Evolutionary conservation across 2,329 filamentous ascomycete genomes (phyloP), one percentile per base, ranked within the genome.

Genomic region (Microsporum audouinii): DNA sequence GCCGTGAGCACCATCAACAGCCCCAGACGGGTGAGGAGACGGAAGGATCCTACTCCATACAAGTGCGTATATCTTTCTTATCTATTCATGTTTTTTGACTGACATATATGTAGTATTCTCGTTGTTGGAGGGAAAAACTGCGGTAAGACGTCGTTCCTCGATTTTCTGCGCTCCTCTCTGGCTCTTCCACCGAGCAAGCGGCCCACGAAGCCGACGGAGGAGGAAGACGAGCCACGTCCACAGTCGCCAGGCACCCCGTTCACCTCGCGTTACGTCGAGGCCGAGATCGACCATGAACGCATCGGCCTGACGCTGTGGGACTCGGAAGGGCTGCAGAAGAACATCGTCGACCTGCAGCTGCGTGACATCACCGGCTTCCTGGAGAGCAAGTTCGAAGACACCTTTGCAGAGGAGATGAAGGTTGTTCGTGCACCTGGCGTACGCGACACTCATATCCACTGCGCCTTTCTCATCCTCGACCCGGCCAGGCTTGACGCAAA

Each of bases 331-430:
- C 77, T 99, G 60, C 92, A 99, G 76, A 95, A 92, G 81, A 94
- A 89, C 69, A 84, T 97, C 39, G 91, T 96, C 58, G 94, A 97
- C 73, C 83, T 97, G 66, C 94, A 99, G 75, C 80, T 99, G 66
- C 85, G 91, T 63, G 90, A 95, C 72, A 91, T 97, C 79, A 87
- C 88, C 38, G 82, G 87, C 6, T 99, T 99, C 77, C 79, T 99
- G 63, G 94, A 99, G 79, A 92, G 88, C 79, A 97, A 97, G 75
- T 99, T 99, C 68, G 92, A 99, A 73, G 94, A 99, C 70, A 97
- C 94, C 0, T 95, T 99, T 72, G 85, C 85, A 57, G 94, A 99
- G 76, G 94, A 99, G 78, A 95, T 95, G 82, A 97, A 96, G 79
- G 91, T 99, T 55, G 82, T 96, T 64, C 88, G 94, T 69, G 91